phyloP scores from a whole-genome alignment of 495 filamentous ascomycete species.

The Lasiosphaeria miniovina region DNA sequence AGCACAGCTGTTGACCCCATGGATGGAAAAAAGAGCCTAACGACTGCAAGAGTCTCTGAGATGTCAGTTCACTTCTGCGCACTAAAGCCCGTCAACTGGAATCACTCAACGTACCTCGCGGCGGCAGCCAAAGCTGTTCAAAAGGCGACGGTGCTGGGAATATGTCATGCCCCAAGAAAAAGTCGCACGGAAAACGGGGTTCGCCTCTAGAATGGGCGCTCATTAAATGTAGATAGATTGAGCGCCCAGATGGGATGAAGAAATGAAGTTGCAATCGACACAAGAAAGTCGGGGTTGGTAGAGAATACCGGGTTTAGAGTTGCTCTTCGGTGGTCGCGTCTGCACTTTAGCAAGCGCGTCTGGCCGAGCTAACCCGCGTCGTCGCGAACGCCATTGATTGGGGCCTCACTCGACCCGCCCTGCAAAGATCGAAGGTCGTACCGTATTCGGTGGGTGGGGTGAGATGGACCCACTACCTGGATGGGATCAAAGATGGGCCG shows the following conservation, averaged over 20 bases:
- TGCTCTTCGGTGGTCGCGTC: not conserved
- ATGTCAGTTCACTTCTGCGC: not conserved
- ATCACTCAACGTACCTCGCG: not conserved
- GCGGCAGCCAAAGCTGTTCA: too few relatives aligned
- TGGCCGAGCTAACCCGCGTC: not conserved
- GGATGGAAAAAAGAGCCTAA: not conserved
- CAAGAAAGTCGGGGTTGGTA: too few relatives aligned
- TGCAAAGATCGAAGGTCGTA: not conserved
- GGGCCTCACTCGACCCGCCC: not conserved
- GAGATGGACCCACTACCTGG: not conserved
- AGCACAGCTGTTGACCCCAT: slow-evolving; percentile 29
- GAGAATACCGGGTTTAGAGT: too few relatives aligned
- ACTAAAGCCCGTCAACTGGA: not conserved
- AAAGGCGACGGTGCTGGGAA: too few relatives aligned
- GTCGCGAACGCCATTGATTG: slow-evolving; percentile 9
- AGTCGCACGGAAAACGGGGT: too few relatives aligned
- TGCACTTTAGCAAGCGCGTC: slow-evolving; percentile 5
- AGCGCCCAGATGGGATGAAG: too few relatives aligned
- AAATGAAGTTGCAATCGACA: too few relatives aligned
- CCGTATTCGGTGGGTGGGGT: not conserved
- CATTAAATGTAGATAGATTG: too few relatives aligned
- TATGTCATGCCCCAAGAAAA: too few relatives aligned
- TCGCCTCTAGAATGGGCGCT: too few relatives aligned
- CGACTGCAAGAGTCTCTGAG: not conserved
- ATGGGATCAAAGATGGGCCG: slow-evolving; percentile 31